Conservation (phyloP, 305 asterid species). For the Fraxinus paxiana region DNA sequence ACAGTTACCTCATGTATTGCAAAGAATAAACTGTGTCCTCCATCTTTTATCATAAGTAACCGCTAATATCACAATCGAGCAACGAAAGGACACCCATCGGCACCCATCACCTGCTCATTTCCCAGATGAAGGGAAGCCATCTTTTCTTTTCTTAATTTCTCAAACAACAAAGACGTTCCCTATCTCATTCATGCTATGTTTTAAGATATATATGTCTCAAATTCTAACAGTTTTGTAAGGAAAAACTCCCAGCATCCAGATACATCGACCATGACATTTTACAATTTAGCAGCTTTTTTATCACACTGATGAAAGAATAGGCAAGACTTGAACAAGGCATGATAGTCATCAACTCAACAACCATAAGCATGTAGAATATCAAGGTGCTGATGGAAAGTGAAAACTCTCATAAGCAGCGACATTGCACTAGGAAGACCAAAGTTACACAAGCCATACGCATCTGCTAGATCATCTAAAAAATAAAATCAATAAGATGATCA, state of each 20-base stretch:
- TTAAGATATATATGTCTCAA: constrained; percentile 32
- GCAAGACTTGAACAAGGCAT: constrained; percentile 22
- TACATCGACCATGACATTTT: constrained; percentile 27
- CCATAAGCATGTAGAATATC: constrained; percentile 49
- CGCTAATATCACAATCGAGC: constrained; percentile 83
- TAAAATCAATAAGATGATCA: constrained; percentile 42
- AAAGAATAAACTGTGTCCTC: constrained; percentile 85
- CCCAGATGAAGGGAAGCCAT: constrained; percentile 68
- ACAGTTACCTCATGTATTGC: constrained; percentile 92
- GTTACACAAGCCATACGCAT: constrained; percentile 47
- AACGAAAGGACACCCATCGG: constrained; percentile 79
- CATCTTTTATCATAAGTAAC: constrained; percentile 90
- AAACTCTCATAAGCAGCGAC: constrained; percentile 62
- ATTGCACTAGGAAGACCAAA: constrained; percentile 56
- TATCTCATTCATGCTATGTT: constrained; percentile 41
- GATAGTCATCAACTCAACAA: constrained; percentile 44
- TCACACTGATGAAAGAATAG: constrained; percentile 16
- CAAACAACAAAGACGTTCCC: constrained; percentile 33
- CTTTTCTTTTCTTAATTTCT: constrained; percentile 47
- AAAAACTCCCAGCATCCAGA: constrained; percentile 28
- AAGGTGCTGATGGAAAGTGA: constrained; percentile 51
- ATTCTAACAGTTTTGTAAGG: constrained; percentile 21
- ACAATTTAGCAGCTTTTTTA: constrained; percentile 32
- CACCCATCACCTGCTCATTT: constrained; percentile 87
- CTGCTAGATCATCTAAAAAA: constrained; percentile 56